A percentile compares a stretch with the other conserved stretches of the same genome.
Evolutionary conservation across 2,329 filamentous ascomycete species (phyloP).

Genomic region (Chalaropsis ovoidea): DNA sequence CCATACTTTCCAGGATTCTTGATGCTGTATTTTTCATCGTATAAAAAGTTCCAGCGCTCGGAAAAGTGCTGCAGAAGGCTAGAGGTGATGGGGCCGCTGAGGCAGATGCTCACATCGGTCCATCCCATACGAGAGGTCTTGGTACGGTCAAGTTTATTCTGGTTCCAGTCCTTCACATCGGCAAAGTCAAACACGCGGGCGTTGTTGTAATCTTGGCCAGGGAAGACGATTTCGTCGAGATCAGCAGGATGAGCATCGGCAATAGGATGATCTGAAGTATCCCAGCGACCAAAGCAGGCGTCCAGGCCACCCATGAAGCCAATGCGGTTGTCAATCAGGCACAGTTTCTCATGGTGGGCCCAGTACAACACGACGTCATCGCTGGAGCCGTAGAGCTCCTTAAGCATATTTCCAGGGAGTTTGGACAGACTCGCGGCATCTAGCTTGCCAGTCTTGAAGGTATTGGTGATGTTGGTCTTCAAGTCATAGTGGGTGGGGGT

Average conservation of each 20-base stretch:
- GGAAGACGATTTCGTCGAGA: constrained; percentile 66
- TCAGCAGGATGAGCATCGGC: constrained; percentile 73
- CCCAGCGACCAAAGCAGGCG: constrained; percentile 79
- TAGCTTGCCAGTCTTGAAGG: constrained; percentile 39
- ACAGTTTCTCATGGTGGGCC: constrained; percentile 90
- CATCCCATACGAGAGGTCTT: constrained; percentile 81
- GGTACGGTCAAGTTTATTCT: constrained; percentile 76
- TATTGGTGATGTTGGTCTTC: constrained; percentile 56
- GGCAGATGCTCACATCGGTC: constrained; percentile 72
- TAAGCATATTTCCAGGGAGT: constrained; percentile 61
- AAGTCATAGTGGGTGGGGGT: constrained; percentile 61
- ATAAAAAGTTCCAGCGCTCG: constrained; percentile 89
- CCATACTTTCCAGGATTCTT: constrained; percentile 44
- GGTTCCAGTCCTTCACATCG: constrained; percentile 65
- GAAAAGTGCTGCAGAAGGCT: constrained; percentile 70
- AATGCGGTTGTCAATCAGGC: constrained; percentile 63
- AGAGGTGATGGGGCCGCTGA: constrained; percentile 63
- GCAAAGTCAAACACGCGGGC: constrained; percentile 73
- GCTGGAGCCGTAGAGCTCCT: constrained; percentile 69
- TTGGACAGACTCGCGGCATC: constrained; percentile 49
- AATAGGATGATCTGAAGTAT: constrained; percentile 63
- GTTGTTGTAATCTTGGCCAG: constrained; percentile 90
- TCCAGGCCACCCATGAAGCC: constrained; percentile 91
- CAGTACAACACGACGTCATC: constrained; percentile 79
- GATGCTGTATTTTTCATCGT: constrained; percentile 61